Percentiles rank a stretch among this genome's conserved stretches.
These are phyloP conservation scores for Blastobotrys serpentis DNA, from an alignment of 1,139 yeast genomes.

Conservation along the genomic window DNA sequence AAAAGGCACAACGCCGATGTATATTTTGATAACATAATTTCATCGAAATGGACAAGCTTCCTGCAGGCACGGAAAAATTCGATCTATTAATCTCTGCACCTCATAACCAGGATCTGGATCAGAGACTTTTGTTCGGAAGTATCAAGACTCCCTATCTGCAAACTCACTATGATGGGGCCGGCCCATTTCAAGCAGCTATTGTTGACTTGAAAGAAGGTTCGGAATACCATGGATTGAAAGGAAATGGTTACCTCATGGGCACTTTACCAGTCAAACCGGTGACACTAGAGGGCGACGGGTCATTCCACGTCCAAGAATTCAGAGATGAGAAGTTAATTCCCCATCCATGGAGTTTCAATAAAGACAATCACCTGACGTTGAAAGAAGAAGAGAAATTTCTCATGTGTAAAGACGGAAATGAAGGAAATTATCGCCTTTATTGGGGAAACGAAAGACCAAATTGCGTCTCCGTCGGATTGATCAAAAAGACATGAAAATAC, in stretches of 20 bases:
- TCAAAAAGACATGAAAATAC: conserved; percentile 1
- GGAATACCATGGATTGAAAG: neutral
- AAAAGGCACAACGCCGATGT: neutral
- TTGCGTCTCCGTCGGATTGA: neutral
- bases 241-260: neutral
- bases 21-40: neutral
- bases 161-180: neutral
- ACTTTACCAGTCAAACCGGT: neutral
- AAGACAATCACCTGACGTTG: neutral
- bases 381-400: conserved; percentile 1
- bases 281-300: neutral
- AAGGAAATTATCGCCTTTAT: neutral
- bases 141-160: neutral
- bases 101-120: neutral
- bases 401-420: neutral
- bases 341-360: neutral
- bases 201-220: neutral
- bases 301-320: conserved; percentile 1
- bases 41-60: neutral
- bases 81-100: conserved; percentile 1
- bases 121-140: neutral
- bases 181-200: neutral
- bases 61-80: neutral
- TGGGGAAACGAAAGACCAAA: neutral
- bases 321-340: neutral